Evolutionary conservation across 1,284 basidiomycete genomes (phyloP).

Genomic region (Sutorius eximius): DNA sequence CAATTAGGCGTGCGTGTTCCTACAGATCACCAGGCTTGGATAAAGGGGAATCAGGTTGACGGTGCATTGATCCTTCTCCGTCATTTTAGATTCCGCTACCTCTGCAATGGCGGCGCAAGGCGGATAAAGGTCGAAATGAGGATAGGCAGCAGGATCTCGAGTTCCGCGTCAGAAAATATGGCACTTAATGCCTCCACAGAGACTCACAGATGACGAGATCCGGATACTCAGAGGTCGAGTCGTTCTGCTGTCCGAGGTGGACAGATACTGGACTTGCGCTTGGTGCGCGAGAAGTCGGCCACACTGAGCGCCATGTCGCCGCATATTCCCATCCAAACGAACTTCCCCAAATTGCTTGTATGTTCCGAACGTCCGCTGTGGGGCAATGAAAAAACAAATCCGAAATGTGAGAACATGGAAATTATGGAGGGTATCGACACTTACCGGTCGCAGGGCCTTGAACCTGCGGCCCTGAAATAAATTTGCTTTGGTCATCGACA

Average conservation of each 20-base stretch:
- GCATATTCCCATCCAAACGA: slow-evolving; percentile 23
- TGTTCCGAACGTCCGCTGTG: slow-evolving; percentile 1
- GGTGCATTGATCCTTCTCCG: not conserved
- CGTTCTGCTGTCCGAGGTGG: not conserved
- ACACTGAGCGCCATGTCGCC: slow-evolving; percentile 19
- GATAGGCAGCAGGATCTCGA: slow-evolving; percentile 45
- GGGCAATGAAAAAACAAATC: not conserved
- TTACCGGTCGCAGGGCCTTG: slow-evolving; percentile 3
- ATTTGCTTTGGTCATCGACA: not conserved
- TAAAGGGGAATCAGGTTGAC: slow-evolving; percentile 14
- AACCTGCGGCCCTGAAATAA: not conserved
- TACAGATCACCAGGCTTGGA: slow-evolving; percentile 29
- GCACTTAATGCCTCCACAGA: not conserved
- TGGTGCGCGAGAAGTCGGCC: slow-evolving; percentile 15
- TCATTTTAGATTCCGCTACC: not conserved
- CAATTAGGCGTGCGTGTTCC: not conserved
- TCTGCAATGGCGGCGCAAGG: not conserved
- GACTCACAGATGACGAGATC: slow-evolving; percentile 36
- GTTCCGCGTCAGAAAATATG: slow-evolving; percentile 9
- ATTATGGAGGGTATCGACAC: not conserved
- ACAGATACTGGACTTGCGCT: not conserved
- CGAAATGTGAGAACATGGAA: not conserved
- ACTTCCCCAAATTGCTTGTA: slow-evolving; percentile 15
- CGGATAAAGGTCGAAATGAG: slow-evolving; percentile 49
- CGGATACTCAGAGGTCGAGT: slow-evolving; percentile 31